Percentiles rank a stretch among this genome's conserved stretches.
phyloP scores from a whole-genome alignment of 345 rosid genomes.

The Lepidium africanum region DNA sequence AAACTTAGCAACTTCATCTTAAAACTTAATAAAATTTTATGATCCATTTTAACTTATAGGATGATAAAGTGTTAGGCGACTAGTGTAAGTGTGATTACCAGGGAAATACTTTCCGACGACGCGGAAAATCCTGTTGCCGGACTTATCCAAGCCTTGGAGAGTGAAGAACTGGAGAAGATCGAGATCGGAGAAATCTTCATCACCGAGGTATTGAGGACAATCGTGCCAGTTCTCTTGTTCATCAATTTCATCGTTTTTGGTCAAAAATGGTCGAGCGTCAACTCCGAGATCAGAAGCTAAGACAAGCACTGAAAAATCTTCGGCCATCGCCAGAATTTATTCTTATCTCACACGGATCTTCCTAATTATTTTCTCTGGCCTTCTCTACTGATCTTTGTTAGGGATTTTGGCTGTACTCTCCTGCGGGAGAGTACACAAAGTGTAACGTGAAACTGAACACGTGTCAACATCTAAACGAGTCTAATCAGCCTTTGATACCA shows the following conservation, averaged over 20 bases:
- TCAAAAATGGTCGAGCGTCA: conserved; percentile 65
- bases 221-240: conserved; percentile 77
- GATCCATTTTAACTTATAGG: not conserved
- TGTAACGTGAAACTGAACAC: not conserved
- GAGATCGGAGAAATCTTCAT: conserved; percentile 89
- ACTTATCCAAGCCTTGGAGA: conserved; percentile 68
- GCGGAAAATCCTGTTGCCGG: conserved; percentile 65
- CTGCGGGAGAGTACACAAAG: not conserved
- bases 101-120: conserved; percentile 83
- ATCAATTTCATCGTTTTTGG: conserved; percentile 23
- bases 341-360: not conserved
- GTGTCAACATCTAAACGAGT: conserved; percentile 15
- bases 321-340: conserved; percentile 27
- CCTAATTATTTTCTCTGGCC: not conserved
- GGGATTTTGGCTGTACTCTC: not conserved
- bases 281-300: conserved; percentile 83
- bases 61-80: not conserved
- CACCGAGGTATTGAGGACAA: conserved; percentile 55
- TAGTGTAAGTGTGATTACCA: conserved; percentile 35
- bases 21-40: not conserved
- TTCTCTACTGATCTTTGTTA: not conserved
- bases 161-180: conserved; percentile 68
- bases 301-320: conserved; percentile 64
- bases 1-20: not conserved
- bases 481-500: not conserved